Evolutionary conservation across 2,329 filamentous ascomycete genomes (phyloP).

Genomic region (Phoma herbarum): DNA sequence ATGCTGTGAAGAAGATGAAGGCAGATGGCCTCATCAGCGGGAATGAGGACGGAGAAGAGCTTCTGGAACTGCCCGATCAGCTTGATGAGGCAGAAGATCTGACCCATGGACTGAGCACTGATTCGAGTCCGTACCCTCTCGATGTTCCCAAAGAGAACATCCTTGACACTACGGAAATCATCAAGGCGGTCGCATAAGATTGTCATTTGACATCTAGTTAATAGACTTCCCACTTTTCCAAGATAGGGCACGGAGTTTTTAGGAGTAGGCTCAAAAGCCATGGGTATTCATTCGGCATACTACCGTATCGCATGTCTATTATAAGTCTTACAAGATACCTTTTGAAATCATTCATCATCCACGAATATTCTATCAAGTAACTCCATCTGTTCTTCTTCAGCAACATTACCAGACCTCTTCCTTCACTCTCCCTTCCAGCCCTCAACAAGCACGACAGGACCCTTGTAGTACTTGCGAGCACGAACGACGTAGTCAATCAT

Average conservation of each 20-base stretch:
- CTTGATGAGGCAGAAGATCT: neutral
- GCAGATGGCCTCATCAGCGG: constrained; percentile 23
- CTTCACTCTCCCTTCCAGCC: constrained; percentile 36
- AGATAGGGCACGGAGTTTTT: neutral
- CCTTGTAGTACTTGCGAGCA: constrained; percentile 46
- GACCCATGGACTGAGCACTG: neutral
- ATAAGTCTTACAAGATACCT: constrained; percentile 13
- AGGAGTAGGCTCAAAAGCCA: constrained; percentile 10
- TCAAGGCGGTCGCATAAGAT: neutral
- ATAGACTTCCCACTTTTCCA: neutral
- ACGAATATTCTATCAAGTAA: constrained; percentile 3
- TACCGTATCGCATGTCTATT: constrained; percentile 11
- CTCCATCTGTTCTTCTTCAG: constrained; percentile 7
- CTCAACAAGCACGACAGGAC: constrained; percentile 42
- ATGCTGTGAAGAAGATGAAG: constrained; percentile 28
- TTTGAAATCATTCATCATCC: constrained; percentile 1
- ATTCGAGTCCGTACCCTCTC: neutral
- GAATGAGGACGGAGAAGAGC: constrained; percentile 7
- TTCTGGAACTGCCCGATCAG: neutral
- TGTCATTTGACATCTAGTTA: neutral
- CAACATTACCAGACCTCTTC: constrained; percentile 3
- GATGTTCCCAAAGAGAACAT: neutral
- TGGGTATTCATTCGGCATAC: constrained; percentile 8
- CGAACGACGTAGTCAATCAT: constrained; percentile 42
- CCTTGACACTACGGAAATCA: neutral